Conservation (phyloP, 768 basidiomycete genomes). For the Termitomyces sp. region DNA sequence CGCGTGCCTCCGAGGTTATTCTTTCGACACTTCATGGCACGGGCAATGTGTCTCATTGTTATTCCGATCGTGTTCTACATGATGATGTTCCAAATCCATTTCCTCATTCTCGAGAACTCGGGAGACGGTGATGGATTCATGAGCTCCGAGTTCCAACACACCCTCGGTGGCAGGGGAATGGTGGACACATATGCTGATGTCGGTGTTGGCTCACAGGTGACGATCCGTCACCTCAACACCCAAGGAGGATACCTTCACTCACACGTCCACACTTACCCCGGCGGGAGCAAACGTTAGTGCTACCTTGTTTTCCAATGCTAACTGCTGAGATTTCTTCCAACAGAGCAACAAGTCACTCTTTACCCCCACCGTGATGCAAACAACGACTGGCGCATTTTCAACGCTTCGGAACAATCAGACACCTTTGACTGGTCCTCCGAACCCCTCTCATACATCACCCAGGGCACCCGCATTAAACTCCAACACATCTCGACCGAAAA, state of each 20-base stretch:
- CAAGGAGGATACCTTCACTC: constrained; percentile 99
- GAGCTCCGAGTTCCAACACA: constrained; percentile 99
- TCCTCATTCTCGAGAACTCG: constrained; percentile 79
- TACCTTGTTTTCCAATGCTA: not conserved
- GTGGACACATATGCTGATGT: constrained; percentile 91
- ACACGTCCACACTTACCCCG: constrained; percentile 84
- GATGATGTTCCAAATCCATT: constrained; percentile 95
- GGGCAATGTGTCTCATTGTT: constrained; percentile 85
- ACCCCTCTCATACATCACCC: constrained; percentile 59
- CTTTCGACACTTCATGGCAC: constrained; percentile 80
- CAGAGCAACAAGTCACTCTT: constrained; percentile 98
- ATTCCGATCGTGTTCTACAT: constrained; percentile 90
- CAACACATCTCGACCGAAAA: constrained; percentile 79
- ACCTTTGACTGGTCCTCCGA: constrained; percentile 39
- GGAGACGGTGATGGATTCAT: constrained; percentile 99
- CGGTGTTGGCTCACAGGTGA: constrained; percentile 74
- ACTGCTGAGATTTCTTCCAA: not conserved
- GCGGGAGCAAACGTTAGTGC: constrained; percentile 75
- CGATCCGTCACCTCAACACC: constrained; percentile 89
- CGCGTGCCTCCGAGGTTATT: constrained; percentile 72
- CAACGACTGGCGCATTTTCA: constrained; percentile 86
- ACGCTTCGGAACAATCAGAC: constrained; percentile 53
- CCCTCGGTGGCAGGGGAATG: constrained; percentile 86
- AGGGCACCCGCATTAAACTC: constrained; percentile 72
- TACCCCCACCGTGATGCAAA: constrained; percentile 98